These are phyloP conservation scores for Vicia villosa DNA, from an alignment of 306 rosid species.

Conservation along the genomic window DNA sequence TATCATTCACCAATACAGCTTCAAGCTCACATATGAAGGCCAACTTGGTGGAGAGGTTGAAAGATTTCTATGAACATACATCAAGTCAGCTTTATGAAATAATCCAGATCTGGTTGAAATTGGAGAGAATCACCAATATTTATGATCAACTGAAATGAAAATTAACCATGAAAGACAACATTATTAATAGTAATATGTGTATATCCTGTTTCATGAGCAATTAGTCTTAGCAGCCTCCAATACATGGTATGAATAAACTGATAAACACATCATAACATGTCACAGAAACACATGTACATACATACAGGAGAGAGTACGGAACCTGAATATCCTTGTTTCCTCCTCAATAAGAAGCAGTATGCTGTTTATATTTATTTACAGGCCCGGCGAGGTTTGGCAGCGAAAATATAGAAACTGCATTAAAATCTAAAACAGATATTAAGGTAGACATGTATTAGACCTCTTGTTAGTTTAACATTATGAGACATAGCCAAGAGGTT, in stretches of 20 bases:
- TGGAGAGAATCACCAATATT: conserved; percentile 12
- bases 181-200: conserved; percentile 6
- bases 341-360: conserved; percentile 36
- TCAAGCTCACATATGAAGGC: conserved; percentile 27
- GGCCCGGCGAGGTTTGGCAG: conserved; percentile 19
- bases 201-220: no score
- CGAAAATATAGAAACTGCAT: conserved; percentile 62
- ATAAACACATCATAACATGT: conserved; percentile 3
- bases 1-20: conserved; percentile 31
- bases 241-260: not conserved
- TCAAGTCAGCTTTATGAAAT: conserved; percentile 20
- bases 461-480: not conserved
- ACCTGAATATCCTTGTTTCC: conserved; percentile 47
- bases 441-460: conserved; percentile 41
- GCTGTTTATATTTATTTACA: conserved; percentile 17
- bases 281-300: not conserved
- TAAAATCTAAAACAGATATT: conserved; percentile 56
- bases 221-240: not conserved
- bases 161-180: conserved; percentile 12
- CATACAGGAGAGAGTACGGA: conserved; percentile 20
- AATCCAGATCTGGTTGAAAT: conserved; percentile 17
- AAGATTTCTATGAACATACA: conserved; percentile 26
- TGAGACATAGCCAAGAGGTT: not conserved
- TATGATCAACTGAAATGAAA: conserved; percentile 8
- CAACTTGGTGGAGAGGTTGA: conserved; percentile 27